Evolutionary conservation across 208 protist species (phyloP).

Genomic region (Porcisia hertigi): DNA sequence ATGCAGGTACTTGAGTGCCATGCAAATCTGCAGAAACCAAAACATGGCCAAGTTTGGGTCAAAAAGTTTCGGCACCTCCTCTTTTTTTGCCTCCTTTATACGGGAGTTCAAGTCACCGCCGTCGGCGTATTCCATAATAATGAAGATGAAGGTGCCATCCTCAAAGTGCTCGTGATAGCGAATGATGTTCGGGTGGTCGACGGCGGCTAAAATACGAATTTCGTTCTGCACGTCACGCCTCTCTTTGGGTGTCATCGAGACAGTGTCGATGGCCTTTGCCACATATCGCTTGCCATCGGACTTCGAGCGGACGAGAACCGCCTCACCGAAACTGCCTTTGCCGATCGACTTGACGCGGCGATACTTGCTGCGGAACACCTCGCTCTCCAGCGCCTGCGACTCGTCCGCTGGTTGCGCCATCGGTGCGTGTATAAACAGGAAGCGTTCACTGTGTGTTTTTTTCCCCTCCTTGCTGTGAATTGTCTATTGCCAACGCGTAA

Average conservation of each 20-base stretch:
- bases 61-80: constrained; percentile 67
- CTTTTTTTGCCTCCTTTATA: constrained; percentile 89
- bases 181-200: constrained; percentile 93
- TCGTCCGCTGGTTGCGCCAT: constrained; percentile 80
- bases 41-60: constrained; percentile 89
- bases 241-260: constrained; percentile 88
- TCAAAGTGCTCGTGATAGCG: constrained; percentile 91
- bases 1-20: constrained; percentile 92
- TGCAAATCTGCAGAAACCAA: constrained; percentile 92
- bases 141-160: constrained; percentile 88
- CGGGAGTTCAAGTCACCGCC: constrained; percentile 87
- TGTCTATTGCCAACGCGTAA: neutral
- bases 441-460: neutral
- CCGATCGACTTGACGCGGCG: constrained; percentile 88
- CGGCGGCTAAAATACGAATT: constrained; percentile 89
- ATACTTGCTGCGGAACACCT: constrained; percentile 88
- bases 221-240: constrained; percentile 93
- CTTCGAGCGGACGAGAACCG: constrained; percentile 88
- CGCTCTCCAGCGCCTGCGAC: constrained; percentile 74
- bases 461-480: constrained; percentile 3
- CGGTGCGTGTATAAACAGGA: neutral
- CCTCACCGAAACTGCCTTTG: constrained; percentile 93
- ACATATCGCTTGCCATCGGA: constrained; percentile 90
- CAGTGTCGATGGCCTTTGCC: constrained; percentile 91
- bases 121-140: constrained; percentile 94